Base-by-base conservation (phyloP, 1,139 yeast species). In the Zhuliangozyma parablackwelliae region DNA sequence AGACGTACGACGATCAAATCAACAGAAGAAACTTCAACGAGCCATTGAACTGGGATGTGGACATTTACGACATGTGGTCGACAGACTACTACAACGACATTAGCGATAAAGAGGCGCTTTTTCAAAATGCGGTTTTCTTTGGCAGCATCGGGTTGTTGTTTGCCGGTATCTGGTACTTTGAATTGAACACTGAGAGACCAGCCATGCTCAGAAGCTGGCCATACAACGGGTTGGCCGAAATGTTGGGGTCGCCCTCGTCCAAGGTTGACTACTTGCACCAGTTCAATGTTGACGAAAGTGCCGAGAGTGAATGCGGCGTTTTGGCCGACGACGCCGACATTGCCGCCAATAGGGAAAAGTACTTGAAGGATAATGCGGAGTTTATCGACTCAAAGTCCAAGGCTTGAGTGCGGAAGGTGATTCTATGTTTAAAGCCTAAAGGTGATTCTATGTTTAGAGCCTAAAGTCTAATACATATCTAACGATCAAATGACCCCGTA, bases 41-140 rank as follows among this genome's bases (percentile, higher is more conserved):
- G 47, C 87, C 89, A 31, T 61, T 84, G 44, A 77, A 80, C 54
- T 78, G 79, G 38, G 77, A 81, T 48, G 85, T 81, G 48, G 96
- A 87, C 54, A 64, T 76, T 57, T 71, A 81, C 54, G 92, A 87
- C 57, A 75, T 85, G 70, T 87, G 95, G 95, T 80, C 95, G 10
- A 95, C 95, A 13, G 95, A 86, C 54, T 75, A 80, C 54, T 80
- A 70, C 57, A 79, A 80, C 51, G 59, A 68, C 34, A 84, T 80
- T 31, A 65, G 76, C 29, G 82, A 84, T 59, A 58, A 63, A 41
- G 70, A 78, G 30, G 95, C 95, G 2, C 59, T 81, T 39, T 71
- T 66, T 42, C 72, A 67, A 45, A 69, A 68, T 42, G 72, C 56
- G 28, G 61, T 72, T 28, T 83, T 83, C 60, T 76, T 82, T 51